Evolutionary conservation across 257 asterid genomes (phyloP).

Genomic region (Sherardia arvensis): DNA sequence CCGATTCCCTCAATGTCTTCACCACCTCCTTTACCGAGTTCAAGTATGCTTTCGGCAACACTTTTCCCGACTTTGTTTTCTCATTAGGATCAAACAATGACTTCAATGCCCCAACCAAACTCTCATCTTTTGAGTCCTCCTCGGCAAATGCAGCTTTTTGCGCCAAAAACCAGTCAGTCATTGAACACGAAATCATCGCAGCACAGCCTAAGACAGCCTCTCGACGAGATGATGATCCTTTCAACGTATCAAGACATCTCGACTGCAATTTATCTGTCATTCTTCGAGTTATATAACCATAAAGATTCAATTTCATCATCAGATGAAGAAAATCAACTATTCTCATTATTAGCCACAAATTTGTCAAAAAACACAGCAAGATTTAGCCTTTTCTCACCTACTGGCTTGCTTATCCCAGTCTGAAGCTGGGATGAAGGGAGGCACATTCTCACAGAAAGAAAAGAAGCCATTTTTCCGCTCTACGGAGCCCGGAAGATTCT

Average conservation of each 20-base stretch:
- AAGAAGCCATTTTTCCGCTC: conserved; percentile 16
- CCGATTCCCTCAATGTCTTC: conserved; percentile 70
- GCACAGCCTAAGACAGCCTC: conserved; percentile 28
- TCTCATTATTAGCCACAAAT: too few relatives aligned
- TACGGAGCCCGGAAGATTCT: neutral
- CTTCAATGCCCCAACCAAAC: conserved; percentile 52
- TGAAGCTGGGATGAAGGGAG: neutral
- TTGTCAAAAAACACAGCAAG: too few relatives aligned
- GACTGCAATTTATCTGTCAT: conserved; percentile 28
- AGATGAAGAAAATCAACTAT: too few relatives aligned
- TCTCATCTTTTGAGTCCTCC: conserved; percentile 40
- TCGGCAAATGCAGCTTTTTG: conserved; percentile 42
- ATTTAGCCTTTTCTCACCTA: conserved; percentile 4
- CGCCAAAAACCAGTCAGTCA: conserved; percentile 18
- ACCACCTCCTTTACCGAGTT: conserved; percentile 80
- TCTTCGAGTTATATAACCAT: neutral
- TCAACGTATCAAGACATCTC: conserved; percentile 19
- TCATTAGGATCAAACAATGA: conserved; percentile 78
- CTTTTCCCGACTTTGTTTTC: conserved; percentile 76
- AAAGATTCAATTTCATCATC: neutral
- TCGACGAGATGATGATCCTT: conserved; percentile 37
- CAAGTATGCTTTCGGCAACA: conserved; percentile 80
- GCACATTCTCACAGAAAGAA: conserved; percentile 5
- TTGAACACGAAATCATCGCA: conserved; percentile 23
- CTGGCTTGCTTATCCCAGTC: neutral